These are phyloP conservation scores for Gymnopilus dilepis DNA, from an alignment of 768 basidiomycete genomes.

Conservation along the genomic window DNA sequence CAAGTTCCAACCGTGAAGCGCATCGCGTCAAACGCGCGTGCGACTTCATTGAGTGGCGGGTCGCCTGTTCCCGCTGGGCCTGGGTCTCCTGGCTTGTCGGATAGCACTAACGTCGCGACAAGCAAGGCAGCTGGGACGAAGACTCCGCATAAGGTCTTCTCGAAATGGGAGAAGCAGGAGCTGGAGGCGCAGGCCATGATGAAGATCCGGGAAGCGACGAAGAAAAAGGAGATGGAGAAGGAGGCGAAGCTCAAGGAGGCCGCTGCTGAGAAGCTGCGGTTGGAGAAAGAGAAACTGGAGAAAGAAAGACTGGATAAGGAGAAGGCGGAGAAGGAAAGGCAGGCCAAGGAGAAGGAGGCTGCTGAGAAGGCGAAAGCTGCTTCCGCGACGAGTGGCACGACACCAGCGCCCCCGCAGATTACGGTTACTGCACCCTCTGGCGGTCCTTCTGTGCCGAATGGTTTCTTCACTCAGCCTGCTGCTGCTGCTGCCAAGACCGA, in stretches of 20 bases:
- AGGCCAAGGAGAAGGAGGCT: constrained; percentile 23
- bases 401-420: constrained; percentile 15
- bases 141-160: constrained; percentile 48
- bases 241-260: constrained; percentile 40
- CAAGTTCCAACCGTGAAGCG: constrained; percentile 36
- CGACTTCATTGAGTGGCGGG: constrained; percentile 38
- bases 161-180: constrained; percentile 90
- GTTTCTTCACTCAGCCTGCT: constrained; percentile 21
- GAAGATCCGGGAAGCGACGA: constrained; percentile 60
- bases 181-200: constrained; percentile 80
- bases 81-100: constrained; percentile 45
- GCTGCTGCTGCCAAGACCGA: constrained; percentile 10
- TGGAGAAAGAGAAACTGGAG: constrained; percentile 34
- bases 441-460: constrained; percentile 12
- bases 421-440: constrained; percentile 18
- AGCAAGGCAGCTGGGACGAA: too few species aligned
- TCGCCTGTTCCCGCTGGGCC: too few species aligned
- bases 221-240: constrained; percentile 52
- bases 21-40: constrained; percentile 48
- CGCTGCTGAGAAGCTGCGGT: constrained; percentile 27
- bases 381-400: too few species aligned
- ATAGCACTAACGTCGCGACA: constrained; percentile 62
- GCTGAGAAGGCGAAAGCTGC: constrained; percentile 13
- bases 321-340: constrained; percentile 21
- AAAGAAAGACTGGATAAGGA: constrained; percentile 34